These are phyloP conservation scores for Cadophora sp. DNA, from an alignment of 2,329 filamentous ascomycete genomes.

Conservation along the genomic window DNA sequence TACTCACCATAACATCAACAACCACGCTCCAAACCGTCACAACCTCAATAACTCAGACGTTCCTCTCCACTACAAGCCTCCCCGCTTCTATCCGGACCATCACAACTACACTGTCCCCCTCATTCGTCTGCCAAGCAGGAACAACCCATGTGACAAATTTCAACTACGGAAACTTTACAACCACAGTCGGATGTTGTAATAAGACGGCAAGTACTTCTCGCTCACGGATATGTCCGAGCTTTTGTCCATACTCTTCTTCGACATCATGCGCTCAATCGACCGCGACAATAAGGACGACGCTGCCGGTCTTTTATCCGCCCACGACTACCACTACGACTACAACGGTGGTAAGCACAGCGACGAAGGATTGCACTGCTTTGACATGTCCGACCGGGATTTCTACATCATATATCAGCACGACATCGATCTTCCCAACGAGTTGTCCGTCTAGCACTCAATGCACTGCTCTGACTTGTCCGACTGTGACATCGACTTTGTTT, in stretches of 20 bases:
- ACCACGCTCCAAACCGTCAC: neutral
- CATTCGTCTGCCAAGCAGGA: conserved; percentile 28
- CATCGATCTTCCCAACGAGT: conserved; percentile 7
- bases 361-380: conserved; percentile 8
- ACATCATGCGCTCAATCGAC: conserved; percentile 21
- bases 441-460: neutral
- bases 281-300: conserved; percentile 1
- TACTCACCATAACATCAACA: conserved; percentile 5
- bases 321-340: conserved; percentile 14
- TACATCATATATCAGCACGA: neutral
- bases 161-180: conserved; percentile 32
- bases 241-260: conserved; percentile 19
- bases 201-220: conserved; percentile 22
- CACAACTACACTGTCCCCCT: conserved; percentile 20
- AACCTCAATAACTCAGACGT: conserved; percentile 15
- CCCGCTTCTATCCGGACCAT: conserved; percentile 40
- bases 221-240: conserved; percentile 22
- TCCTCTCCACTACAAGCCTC: conserved; percentile 16
- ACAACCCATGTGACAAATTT: conserved; percentile 32
- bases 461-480: conserved; percentile 15
- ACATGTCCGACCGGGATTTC: conserved; percentile 1
- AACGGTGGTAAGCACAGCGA: neutral
- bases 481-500: neutral
- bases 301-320: conserved; percentile 14
- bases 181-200: conserved; percentile 26